Base-by-base conservation (phyloP, 257 asterid species). In the Solanum gandarillasii region DNA sequence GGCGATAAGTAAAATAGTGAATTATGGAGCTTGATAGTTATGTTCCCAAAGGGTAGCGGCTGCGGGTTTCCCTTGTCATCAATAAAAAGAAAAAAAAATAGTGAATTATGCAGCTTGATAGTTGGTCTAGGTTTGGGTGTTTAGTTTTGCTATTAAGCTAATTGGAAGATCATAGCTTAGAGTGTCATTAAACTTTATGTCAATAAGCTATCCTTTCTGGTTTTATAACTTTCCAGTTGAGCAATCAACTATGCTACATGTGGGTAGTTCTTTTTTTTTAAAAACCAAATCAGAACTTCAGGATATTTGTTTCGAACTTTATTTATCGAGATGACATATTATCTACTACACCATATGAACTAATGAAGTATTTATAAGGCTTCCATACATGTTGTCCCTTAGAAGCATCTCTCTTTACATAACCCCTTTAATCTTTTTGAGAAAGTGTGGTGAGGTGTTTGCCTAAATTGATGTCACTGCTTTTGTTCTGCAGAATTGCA, bases 401-500 rank as follows among this genome's bases (percentile, higher is more conserved):
- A 4, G 35, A 76, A 76, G 60, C 60, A 12, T 39, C 60, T 39
- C 35, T 76, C 60, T 76, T 76, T 39, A 13, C 21, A 4, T 76
- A 6, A 76, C 32, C 39, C 39, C 67, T 43, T 14, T 1, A 39
- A 12, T 46, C 38, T 27, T 79, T 27, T 14, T 25, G 85, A 41
- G 67, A 46, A 14, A 43, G 67, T 43, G 39, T 43, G 39, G 16
- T 43, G 39, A 62, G 67, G 27, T 65, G 13, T 18, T 68, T 25
- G 84, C 41, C 27, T 31, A 60, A 25, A 7, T 46, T 83, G 13
- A 27, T 55, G 55, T 46, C 18, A 20, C 83, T 67, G 70, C 85
- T 48, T 72, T 39, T 78, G 86, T 68, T 72, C 68, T 71, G 89
- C 94, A 94, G 98, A 90, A 87, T 83, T 60, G 36, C 70, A 87